These are phyloP conservation scores for Mentha longifolia DNA, from an alignment of 257 asterid genomes.

Conservation along the genomic window DNA sequence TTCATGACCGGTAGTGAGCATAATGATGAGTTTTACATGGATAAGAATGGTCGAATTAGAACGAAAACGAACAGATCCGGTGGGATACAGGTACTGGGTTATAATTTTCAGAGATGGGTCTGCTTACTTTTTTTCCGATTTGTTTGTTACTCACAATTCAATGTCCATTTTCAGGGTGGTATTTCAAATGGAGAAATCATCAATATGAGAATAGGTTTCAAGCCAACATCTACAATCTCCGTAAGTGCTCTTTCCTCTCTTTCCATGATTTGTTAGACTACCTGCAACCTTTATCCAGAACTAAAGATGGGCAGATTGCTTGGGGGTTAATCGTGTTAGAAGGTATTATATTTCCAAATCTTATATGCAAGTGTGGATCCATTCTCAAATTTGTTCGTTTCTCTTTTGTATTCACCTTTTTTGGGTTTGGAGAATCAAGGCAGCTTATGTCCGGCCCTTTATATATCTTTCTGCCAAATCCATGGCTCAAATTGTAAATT, in stretches of 20 bases:
- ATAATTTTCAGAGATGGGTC: constrained; percentile 11
- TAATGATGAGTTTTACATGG: constrained; percentile 89
- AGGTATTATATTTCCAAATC: not conserved
- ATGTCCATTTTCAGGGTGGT: constrained; percentile 70
- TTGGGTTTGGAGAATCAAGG: constrained; percentile 5
- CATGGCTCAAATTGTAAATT: not conserved
- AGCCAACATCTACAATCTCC: constrained; percentile 93
- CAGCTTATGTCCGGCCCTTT: not conserved
- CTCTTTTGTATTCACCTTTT: constrained; percentile 2
- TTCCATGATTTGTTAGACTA: too few relatives aligned
- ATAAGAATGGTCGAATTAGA: constrained; percentile 73
- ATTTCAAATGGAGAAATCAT: constrained; percentile 97
- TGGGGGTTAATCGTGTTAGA: constrained; percentile 7
- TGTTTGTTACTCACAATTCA: constrained; percentile 29
- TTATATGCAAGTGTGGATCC: not conserved
- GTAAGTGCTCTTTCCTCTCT: constrained; percentile 50
- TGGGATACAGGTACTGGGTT: constrained; percentile 78
- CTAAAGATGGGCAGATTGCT: not conserved
- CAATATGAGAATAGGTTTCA: constrained; percentile 89
- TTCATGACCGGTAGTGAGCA: constrained; percentile 98
- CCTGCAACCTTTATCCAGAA: constrained; percentile 4
- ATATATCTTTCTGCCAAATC: not conserved
- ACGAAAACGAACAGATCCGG: constrained; percentile 94
- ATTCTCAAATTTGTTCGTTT: constrained; percentile 7
- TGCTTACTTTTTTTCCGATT: not conserved